Evolutionary conservation across 2,329 filamentous ascomycete genomes (phyloP), one percentile per base, ranked within the genome.

Genomic region (Cryphonectria japonica): DNA sequence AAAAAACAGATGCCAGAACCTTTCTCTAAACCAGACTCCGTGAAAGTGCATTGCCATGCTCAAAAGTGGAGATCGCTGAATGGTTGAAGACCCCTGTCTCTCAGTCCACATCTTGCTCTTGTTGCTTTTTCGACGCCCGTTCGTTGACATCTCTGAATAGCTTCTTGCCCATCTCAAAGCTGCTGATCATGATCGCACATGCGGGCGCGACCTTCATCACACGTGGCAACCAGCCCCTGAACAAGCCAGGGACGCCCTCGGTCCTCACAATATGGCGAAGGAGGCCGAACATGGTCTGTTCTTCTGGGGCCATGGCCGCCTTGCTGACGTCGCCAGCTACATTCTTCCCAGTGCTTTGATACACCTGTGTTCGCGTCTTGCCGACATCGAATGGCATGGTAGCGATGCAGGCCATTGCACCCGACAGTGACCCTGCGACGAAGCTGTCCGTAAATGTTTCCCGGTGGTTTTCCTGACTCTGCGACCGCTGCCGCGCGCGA

Each of bases 181-280:
- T 97, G 79, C 93, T 97, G 79, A 99, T 98, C 96, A 99, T 99
- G 79, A 99, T 98, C 39, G 96, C 96, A 81, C 96, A 99, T 0
- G 95, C 94, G 0, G 96, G 96, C 1, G 96, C 95, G 6, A 99
- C 95, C 80, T 98, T 98, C 72, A 98, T 84, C 75, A 94, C 97
- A 54, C 96, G 87, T 0, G 96, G 94, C 34, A 94, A 91, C 93
- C 95, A 98, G 60, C 96, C 96, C 76, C 87, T 93, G 88, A 97
- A 98, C 6, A 99, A 83, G 0, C 96, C 96, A 1, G 88, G 79
- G 22, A 90, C 79, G 1, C 96, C 96, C 81, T 98, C 95, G 68
- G 92, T 92, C 76, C 89, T 87, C 84, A 95, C 97, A 67, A 99
- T 98, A 76, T 97, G 94, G 85, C 89, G 91, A n/a, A 99, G 84